A percentile compares a stretch with the other conserved stretches of the same genome.
Conservation (phyloP, 805 yeast species). For the Candida sphagnicola region DNA sequence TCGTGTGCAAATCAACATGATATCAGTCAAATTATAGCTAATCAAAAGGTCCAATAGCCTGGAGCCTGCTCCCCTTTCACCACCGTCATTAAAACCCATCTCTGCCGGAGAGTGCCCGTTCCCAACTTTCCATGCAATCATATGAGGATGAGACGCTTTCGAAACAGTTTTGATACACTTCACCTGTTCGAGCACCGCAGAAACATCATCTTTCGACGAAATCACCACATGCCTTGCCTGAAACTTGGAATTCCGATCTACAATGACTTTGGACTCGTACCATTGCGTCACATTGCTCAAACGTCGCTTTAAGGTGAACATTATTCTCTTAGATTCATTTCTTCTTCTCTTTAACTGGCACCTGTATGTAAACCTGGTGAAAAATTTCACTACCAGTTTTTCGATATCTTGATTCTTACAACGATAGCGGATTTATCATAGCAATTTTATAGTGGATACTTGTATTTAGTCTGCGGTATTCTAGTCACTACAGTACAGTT, state of each 20-base stretch:
- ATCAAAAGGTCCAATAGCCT: slow-evolving; percentile 51
- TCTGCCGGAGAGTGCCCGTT: slow-evolving; percentile 20
- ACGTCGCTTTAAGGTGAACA: background rate
- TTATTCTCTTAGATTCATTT: no score
- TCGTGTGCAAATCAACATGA: slow-evolving; percentile 64
- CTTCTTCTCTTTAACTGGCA: no score
- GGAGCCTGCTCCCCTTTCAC: slow-evolving; percentile 73
- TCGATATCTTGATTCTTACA: no score
- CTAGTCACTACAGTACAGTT: no score
- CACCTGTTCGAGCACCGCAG: slow-evolving; percentile 38
- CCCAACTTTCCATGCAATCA: slow-evolving; percentile 70
- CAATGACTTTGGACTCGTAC: slow-evolving; percentile 26
- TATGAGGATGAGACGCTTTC: slow-evolving; percentile 68
- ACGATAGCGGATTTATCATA: no score
- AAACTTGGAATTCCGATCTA: slow-evolving; percentile 60
- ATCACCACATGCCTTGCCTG: slow-evolving; percentile 56
- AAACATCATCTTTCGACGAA: slow-evolving; percentile 37
- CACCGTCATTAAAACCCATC: slow-evolving; percentile 67
- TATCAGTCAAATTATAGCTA: slow-evolving; percentile 45
- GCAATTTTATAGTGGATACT: no score
- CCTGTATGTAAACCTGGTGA: no score
- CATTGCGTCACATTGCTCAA: slow-evolving; percentile 17
- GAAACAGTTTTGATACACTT: slow-evolving; percentile 42
- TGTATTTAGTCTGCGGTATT: no score
- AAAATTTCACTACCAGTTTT: background rate